Evolutionary conservation across 768 basidiomycete genomes (phyloP).

Genomic region (Tulasnella sp.): DNA sequence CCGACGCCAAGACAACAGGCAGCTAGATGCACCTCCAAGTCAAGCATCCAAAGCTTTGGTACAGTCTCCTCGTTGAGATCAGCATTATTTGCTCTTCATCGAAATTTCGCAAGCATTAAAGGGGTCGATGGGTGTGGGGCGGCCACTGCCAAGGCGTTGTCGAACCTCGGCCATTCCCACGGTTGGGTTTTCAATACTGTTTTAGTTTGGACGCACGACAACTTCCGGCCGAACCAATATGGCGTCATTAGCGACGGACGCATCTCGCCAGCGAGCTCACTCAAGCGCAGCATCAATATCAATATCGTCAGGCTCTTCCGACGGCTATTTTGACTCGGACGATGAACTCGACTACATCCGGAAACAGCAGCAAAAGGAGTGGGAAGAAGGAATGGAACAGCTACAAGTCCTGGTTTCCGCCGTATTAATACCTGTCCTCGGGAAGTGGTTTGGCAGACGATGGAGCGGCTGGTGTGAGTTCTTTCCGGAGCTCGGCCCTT

Average conservation of each 20-base stretch:
- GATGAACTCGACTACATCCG: conserved; percentile 52
- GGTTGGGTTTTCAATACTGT: not conserved
- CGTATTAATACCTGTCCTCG: conserved; percentile 78
- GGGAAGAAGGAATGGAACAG: conserved; percentile 87
- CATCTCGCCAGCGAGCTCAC: conserved; percentile 13
- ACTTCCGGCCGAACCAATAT: not conserved
- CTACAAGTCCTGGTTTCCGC: conserved; percentile 75
- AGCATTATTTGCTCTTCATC: no score
- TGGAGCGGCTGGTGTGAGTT: conserved; percentile 82
- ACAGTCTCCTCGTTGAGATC: no score
- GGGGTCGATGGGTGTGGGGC: no score
- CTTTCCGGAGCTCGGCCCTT: not conserved
- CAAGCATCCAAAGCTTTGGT: no score
- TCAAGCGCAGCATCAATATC: conserved; percentile 41
- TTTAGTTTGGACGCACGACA: not conserved
- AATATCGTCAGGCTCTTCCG: conserved; percentile 43
- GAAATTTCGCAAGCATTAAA: no score
- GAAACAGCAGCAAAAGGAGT: conserved; percentile 70
- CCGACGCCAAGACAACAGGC: no score
- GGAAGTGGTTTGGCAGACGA: conserved; percentile 82
- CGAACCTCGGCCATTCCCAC: not conserved
- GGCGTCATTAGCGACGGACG: not conserved
- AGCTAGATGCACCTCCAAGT: no score
- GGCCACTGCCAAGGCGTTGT: not conserved
- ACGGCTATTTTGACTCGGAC: conserved; percentile 53